A percentile compares a stretch with the other conserved stretches of the same genome.
phyloP scores from a whole-genome alignment of 768 basidiomycete genomes.

The Podaxis carcinomalis region DNA sequence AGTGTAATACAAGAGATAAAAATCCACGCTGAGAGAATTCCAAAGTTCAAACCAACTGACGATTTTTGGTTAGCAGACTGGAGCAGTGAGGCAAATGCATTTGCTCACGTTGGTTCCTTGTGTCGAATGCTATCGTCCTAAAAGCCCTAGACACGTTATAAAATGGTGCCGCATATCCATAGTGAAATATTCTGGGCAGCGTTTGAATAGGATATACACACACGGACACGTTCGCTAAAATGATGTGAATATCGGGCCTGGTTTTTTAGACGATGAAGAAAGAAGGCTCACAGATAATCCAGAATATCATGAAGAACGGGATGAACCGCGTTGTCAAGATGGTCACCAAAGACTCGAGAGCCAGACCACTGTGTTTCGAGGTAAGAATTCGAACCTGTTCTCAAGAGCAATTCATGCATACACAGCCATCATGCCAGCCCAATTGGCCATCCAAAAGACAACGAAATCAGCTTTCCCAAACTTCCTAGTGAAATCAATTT shows the following conservation, averaged over 20 bases:
- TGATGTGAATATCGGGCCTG: not conserved
- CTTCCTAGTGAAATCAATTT: constrained; percentile 49
- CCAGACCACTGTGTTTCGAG: constrained; percentile 43
- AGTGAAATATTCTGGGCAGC: constrained; percentile 54
- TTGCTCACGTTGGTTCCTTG: constrained; percentile 52
- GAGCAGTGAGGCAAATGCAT: not conserved
- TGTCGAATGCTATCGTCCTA: constrained; percentile 61
- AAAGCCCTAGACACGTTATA: constrained; percentile 64
- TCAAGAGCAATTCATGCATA: constrained; percentile 21
- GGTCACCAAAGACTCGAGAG: constrained; percentile 58
- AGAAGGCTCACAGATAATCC: constrained; percentile 55
- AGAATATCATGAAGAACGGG: constrained; percentile 61
- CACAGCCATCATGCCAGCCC: constrained; percentile 58
- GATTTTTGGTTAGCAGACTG: not conserved
- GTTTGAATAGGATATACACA: constrained; percentile 54
- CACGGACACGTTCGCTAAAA: constrained; percentile 57
- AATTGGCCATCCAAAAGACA: constrained; percentile 71
- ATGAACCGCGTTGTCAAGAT: constrained; percentile 53
- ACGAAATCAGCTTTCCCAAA: constrained; percentile 54
- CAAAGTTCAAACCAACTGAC: constrained; percentile 56
- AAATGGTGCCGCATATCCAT: constrained; percentile 70
- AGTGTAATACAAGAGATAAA: constrained; percentile 45
- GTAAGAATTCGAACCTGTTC: not conserved
- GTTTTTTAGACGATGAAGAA: not conserved
- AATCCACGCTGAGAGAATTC: constrained; percentile 51